Conservation (phyloP, 1,139 yeast species). For the Blastobotrys persicus region DNA sequence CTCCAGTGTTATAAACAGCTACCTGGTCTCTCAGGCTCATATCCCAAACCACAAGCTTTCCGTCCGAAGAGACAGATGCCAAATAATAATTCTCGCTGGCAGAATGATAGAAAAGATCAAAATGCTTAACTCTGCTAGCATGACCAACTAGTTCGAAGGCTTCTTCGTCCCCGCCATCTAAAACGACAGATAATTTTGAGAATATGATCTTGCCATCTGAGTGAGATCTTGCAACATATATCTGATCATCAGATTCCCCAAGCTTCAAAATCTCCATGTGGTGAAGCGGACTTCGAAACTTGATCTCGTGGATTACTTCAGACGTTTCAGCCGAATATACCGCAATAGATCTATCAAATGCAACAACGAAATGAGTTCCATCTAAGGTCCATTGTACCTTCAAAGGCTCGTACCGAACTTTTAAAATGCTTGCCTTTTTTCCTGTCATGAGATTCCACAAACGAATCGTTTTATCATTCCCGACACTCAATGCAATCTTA, state of each 20-base stretch:
- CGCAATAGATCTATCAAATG: slow-evolving; percentile 60
- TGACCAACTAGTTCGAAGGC: slow-evolving; percentile 69
- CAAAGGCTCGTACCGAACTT: slow-evolving; percentile 62
- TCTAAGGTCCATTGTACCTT: slow-evolving; percentile 41
- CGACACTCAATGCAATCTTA: slow-evolving; percentile 83
- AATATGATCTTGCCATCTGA: slow-evolving; percentile 72
- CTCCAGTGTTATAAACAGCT: slow-evolving; percentile 91
- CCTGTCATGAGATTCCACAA: slow-evolving; percentile 98
- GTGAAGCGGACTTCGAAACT: slow-evolving; percentile 62
- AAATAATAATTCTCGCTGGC: slow-evolving; percentile 47
- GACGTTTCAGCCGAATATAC: slow-evolving; percentile 68
- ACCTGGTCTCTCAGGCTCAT: slow-evolving; percentile 67
- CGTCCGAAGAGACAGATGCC: slow-evolving; percentile 88
- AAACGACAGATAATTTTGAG: slow-evolving; percentile 39
- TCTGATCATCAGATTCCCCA: slow-evolving; percentile 42
- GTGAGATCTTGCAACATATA: slow-evolving; percentile 66
- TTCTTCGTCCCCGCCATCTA: slow-evolving; percentile 33
- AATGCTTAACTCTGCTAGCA: slow-evolving; percentile 77
- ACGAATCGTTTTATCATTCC: slow-evolving; percentile 77
- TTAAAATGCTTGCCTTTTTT: slow-evolving; percentile 85
- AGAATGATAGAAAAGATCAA: slow-evolving; percentile 51
- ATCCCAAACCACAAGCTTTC: slow-evolving; percentile 90
- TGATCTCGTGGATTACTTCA: slow-evolving; percentile 47
- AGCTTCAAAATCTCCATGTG: slow-evolving; percentile 51
- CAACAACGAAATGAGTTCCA: slow-evolving; percentile 75